phyloP scores from a whole-genome alignment of 129 eudicot species.

The Artemisia tridentata region DNA sequence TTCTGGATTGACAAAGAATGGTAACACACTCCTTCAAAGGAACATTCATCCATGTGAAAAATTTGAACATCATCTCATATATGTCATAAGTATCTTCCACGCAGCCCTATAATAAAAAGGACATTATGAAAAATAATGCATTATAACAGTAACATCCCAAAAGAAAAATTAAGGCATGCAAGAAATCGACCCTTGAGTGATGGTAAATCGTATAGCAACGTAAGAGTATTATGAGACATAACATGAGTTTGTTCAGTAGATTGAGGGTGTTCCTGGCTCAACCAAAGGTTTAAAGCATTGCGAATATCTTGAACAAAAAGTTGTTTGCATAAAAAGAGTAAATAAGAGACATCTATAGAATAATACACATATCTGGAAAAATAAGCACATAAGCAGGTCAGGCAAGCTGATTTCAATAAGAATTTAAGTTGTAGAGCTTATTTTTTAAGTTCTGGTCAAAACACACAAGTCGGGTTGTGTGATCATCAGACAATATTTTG shows the following conservation, averaged over 20 bases:
- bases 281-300: constrained; percentile 53
- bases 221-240: constrained; percentile 40
- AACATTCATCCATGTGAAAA: constrained; percentile 45
- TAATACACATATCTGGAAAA: not conserved
- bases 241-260: constrained; percentile 30
- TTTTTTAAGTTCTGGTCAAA: too few relatives aligned
- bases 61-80: constrained; percentile 52
- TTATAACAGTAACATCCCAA: not conserved
- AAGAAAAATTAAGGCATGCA: not conserved
- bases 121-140: constrained; percentile 21
- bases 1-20: constrained; percentile 69
- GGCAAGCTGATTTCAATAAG: not conserved
- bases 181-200: constrained; percentile 61
- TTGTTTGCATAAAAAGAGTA: constrained; percentile 38
- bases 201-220: constrained; percentile 69
- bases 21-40: constrained; percentile 47
- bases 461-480: too few relatives aligned
- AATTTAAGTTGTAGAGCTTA: too few relatives aligned
- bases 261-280: constrained; percentile 34
- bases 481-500: too few relatives aligned
- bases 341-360: not conserved
- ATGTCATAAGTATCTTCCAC: constrained; percentile 51
- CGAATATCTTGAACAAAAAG: constrained; percentile 51
- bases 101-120: constrained; percentile 54
- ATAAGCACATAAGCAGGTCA: not conserved